Evolutionary conservation across 2,329 filamentous ascomycete species (phyloP).

Genomic region (Diaporthe helianthi): DNA sequence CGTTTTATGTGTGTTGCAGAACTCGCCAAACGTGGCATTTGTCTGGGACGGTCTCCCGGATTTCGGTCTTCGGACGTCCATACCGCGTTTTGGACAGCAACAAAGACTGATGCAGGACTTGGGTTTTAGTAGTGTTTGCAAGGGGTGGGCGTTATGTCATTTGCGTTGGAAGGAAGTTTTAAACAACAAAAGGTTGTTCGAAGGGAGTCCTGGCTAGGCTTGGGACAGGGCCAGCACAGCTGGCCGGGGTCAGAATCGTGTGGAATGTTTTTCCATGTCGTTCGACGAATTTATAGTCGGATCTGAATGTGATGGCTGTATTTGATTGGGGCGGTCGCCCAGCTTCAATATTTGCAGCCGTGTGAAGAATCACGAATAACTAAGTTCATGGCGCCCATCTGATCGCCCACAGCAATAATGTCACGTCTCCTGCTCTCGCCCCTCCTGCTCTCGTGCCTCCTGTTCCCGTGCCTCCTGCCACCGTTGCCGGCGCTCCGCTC

Average conservation of each 20-base stretch:
- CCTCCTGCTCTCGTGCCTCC: neutral
- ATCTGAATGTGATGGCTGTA: neutral
- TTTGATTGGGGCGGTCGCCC: neutral
- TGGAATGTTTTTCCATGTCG: neutral
- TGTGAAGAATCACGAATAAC: neutral
- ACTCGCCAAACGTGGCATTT: constrained; percentile 40
- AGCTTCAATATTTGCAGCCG: neutral
- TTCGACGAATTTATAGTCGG: neutral
- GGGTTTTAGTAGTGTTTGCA: neutral
- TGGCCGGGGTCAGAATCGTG: neutral
- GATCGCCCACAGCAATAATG: neutral
- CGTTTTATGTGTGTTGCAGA: constrained; percentile 37
- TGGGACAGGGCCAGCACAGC: neutral
- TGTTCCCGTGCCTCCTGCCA: neutral
- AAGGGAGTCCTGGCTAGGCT: neutral
- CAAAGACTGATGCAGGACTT: constrained; percentile 7
- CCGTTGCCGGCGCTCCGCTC: constrained; percentile 3
- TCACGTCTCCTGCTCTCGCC: neutral
- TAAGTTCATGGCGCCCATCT: neutral
- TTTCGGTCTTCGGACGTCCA: constrained; percentile 43
- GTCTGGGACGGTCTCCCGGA: constrained; percentile 44
- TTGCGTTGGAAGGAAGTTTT: neutral
- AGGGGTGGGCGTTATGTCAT: neutral
- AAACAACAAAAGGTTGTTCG: neutral
- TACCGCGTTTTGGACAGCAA: constrained; percentile 39